phyloP scores from a whole-genome alignment of 1,284 basidiomycete genomes.

The Peniophora sp. region DNA sequence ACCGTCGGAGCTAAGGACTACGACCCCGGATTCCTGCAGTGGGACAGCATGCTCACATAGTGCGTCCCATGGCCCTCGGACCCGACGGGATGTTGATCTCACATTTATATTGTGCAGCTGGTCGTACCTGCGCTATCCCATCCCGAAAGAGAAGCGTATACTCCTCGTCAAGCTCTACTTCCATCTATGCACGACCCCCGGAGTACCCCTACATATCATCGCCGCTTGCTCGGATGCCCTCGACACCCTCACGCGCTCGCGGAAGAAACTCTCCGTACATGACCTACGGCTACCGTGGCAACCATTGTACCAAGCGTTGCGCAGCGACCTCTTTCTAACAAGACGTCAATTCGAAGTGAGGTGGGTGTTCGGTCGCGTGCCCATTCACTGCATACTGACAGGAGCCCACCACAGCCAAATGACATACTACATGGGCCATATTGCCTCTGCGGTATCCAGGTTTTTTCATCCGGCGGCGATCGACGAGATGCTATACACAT shows the following conservation, averaged over 20 bases:
- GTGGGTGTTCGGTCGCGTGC: conserved; percentile 23
- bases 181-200: conserved; percentile 49
- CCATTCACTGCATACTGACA: conserved; percentile 5
- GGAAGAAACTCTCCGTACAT: conserved; percentile 68
- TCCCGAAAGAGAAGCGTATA: conserved; percentile 75
- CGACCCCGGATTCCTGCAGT: conserved; percentile 68
- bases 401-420: conserved; percentile 45
- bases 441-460: conserved; percentile 74
- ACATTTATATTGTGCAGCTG: conserved; percentile 43
- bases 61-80: conserved; percentile 28
- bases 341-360: conserved; percentile 78
- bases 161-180: conserved; percentile 79
- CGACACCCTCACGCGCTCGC: conserved; percentile 51
- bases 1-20: conserved; percentile 77
- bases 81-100: conserved; percentile 11
- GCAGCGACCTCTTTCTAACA: conserved; percentile 77
- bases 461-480: conserved; percentile 91
- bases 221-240: conserved; percentile 53
- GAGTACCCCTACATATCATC: conserved; percentile 52
- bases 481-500: conserved; percentile 82
- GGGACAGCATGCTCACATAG: conserved; percentile 74
- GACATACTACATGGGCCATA: conserved; percentile 78
- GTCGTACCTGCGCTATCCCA: conserved; percentile 78
- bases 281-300: conserved; percentile 88
- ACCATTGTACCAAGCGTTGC: conserved; percentile 75